Base-by-base conservation (phyloP, 805 yeast species). In the Myxozyma monticola region DNA sequence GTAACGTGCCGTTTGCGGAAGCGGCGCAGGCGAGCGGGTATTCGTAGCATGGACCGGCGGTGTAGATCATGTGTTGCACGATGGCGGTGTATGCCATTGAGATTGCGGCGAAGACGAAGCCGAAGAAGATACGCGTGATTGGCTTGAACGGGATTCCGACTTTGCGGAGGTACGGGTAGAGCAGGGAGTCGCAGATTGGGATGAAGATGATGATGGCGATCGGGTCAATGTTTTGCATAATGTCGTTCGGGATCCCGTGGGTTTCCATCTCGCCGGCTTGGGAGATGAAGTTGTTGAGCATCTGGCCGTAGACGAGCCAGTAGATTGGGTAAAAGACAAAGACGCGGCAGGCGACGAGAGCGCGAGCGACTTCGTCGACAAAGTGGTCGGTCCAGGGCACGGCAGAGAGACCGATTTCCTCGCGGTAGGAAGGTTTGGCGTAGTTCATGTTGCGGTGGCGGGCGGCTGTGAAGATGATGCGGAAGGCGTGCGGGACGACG, bases 161-260 rank as follows among this genome's bases (percentile, higher is more conserved):
- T 58, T 60, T 71, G 65, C 80, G 74, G 55, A 80, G 66, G 34
- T 65, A 51, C 40, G 85, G 85, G 68, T 78, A 85, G 12, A 83
- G 49, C n/a, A 74, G 60, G 52, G 74, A 68, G 66, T 85, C 88
- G 68, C 76, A 76, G 59, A 85, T 73, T 51, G 95, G 95, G 57
- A 86, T 83, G 67, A 84, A 81, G n/a, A 86, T 71, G 60, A 86
- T 83, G 60, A 86, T 77, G 34, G 88, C 83, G 60, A 86, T 71
- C 25, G 93, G 85, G 68, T 86, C 84, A 60, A 86, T 77, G 63
- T 81, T 84, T 68, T 81, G 84, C 72, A 85, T 77, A 61, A 85
- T 74, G 73, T 85, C 95, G 65, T 86, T 86, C 59, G 95, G 93
- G 60, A 85, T 75, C 35, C 87, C 85, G 65, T 85, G 88, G 47